These are phyloP conservation scores for Trichoderma sp. DNA, from an alignment of 2,329 filamentous ascomycete species.

Conservation along the genomic window DNA sequence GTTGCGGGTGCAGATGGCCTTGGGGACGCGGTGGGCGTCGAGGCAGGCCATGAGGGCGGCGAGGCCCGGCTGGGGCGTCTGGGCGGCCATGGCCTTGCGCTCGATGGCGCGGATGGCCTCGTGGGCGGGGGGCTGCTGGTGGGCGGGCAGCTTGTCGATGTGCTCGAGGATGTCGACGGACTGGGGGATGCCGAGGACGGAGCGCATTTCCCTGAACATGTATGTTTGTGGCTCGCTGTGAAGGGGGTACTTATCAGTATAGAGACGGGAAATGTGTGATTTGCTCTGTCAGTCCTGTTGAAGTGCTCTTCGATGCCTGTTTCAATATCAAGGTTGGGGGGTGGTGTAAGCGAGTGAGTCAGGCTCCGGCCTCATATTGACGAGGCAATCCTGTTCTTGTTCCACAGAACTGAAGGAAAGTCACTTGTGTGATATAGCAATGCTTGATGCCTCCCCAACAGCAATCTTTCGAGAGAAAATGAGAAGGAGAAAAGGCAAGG, in stretches of 20 bases:
- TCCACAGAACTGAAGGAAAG: background rate
- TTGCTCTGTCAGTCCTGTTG: background rate
- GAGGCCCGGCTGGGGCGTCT: slow-evolving; percentile 82
- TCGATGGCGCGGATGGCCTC: slow-evolving; percentile 79
- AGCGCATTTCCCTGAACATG: slow-evolving; percentile 91
- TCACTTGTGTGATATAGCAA: background rate
- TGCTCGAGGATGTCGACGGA: slow-evolving; percentile 84
- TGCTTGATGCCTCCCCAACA: background rate
- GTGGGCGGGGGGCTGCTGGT: slow-evolving; percentile 65
- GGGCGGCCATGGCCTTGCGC: slow-evolving; percentile 74
- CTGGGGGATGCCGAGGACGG: slow-evolving; percentile 71
- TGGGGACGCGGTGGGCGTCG: slow-evolving; percentile 64
- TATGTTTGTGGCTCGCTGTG: slow-evolving; percentile 83
- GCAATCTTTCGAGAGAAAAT: background rate
- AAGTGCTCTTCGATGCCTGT: no score
- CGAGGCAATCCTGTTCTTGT: background rate
- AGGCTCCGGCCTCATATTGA: background rate
- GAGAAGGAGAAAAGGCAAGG: background rate
- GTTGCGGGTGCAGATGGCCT: slow-evolving; percentile 92
- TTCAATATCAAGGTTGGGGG: background rate
- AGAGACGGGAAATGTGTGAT: background rate
- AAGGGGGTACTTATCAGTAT: background rate
- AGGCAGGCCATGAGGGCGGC: slow-evolving; percentile 79
- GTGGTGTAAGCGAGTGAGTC: slow-evolving; percentile 27
- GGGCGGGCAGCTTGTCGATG: slow-evolving; percentile 70